These are phyloP conservation scores for Pestalotiopsis fici DNA, from an alignment of 2,329 filamentous ascomycete genomes.

Conservation along the genomic window DNA sequence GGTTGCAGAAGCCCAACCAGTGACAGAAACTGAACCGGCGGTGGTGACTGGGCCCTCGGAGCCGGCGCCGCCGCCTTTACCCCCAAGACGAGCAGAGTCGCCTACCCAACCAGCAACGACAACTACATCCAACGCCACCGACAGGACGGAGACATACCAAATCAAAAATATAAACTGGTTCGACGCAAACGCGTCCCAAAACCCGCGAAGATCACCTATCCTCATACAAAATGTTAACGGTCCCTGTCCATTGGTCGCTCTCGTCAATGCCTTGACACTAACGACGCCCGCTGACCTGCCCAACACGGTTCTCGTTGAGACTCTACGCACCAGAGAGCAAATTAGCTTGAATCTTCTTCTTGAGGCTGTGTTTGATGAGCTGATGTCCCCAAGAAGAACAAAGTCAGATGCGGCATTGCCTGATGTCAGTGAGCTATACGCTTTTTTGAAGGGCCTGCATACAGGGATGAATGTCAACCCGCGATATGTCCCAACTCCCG, in stretches of 20 bases:
- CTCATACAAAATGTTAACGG: slow-evolving; percentile 93
- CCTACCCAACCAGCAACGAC: slow-evolving; percentile 38
- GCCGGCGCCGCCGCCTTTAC: slow-evolving; percentile 34
- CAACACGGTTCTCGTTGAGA: slow-evolving; percentile 74
- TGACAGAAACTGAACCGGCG: neutral
- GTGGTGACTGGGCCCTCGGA: neutral
- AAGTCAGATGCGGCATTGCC: slow-evolving; percentile 68
- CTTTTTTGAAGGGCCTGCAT: slow-evolving; percentile 83
- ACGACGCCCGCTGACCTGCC: slow-evolving; percentile 67
- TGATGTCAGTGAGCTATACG: slow-evolving; percentile 85
- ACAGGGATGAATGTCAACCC: slow-evolving; percentile 99
- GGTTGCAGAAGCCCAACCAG: neutral
- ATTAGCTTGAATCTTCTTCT: slow-evolving; percentile 84
- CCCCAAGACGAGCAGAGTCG: slow-evolving; percentile 32
- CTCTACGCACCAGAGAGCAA: slow-evolving; percentile 78
- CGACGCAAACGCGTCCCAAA: slow-evolving; percentile 61
- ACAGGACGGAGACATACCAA: slow-evolving; percentile 77
- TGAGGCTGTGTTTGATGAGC: slow-evolving; percentile 88
- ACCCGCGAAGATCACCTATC: slow-evolving; percentile 78
- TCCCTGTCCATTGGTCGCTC: slow-evolving; percentile 86
- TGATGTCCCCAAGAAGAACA: slow-evolving; percentile 75
- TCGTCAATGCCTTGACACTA: slow-evolving; percentile 89
- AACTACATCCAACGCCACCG: slow-evolving; percentile 35
- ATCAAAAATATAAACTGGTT: slow-evolving; percentile 91
- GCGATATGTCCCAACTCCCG: slow-evolving; percentile 67